Percentiles rank a stretch among this genome's conserved stretches.
These are phyloP conservation scores for Paracorniculantispora psalliotae DNA, from an alignment of 2,329 filamentous ascomycete species.

Conservation along the genomic window DNA sequence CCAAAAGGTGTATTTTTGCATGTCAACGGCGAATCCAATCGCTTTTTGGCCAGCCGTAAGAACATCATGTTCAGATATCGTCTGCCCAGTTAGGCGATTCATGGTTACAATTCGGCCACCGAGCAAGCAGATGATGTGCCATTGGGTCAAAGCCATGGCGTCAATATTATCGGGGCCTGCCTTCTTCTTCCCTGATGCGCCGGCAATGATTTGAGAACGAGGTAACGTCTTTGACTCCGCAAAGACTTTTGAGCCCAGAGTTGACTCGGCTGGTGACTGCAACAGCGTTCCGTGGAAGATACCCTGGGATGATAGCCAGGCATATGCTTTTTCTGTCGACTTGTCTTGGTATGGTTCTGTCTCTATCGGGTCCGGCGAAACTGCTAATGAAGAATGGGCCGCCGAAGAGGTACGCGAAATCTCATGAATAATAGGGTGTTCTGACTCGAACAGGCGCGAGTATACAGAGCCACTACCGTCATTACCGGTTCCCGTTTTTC, in stretches of 20 bases:
- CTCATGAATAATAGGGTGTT: constrained; percentile 74
- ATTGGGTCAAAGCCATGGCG: constrained; percentile 82
- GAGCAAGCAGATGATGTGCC: constrained; percentile 82
- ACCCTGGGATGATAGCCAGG: constrained; percentile 85
- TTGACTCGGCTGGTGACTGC: constrained; percentile 51
- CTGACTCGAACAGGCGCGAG: constrained; percentile 79
- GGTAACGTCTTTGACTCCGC: constrained; percentile 73
- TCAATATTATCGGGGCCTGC: constrained; percentile 67
- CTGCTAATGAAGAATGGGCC: constrained; percentile 59
- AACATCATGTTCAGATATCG: constrained; percentile 84
- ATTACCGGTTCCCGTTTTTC: constrained; percentile 67
- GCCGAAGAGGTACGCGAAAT: constrained; percentile 52
- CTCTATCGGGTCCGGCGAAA: constrained; percentile 70
- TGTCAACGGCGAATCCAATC: constrained; percentile 81
- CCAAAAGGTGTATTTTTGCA: constrained; percentile 97
- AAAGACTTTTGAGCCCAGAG: constrained; percentile 71
- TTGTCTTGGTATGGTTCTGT: constrained; percentile 50
- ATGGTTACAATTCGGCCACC: constrained; percentile 78
- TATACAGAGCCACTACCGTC: constrained; percentile 85
- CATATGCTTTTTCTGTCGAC: constrained; percentile 70
- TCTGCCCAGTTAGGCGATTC: constrained; percentile 78
- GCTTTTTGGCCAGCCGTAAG: constrained; percentile 73
- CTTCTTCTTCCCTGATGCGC: constrained; percentile 60
- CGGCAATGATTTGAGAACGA: constrained; percentile 66
- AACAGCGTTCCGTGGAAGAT: constrained; percentile 81